Evolutionary conservation across 495 filamentous ascomycete species (phyloP), one percentile per base, ranked within the genome.

Genomic region (Aspergillus conjunctus): DNA sequence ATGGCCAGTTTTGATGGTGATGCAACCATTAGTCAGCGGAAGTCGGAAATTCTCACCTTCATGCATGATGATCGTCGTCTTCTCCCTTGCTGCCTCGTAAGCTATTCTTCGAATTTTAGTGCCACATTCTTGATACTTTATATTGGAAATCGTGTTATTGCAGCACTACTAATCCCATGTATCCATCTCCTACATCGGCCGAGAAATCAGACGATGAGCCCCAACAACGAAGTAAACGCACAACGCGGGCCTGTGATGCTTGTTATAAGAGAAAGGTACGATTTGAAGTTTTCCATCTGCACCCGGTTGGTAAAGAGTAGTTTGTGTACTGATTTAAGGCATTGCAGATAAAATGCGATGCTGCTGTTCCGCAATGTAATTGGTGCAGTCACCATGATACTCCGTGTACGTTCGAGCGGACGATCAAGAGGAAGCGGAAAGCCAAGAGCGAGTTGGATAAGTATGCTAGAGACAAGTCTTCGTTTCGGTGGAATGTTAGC

Each of bases 341-440:
- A 22, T 26, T 52, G n/a, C 53, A 83, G 80, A 83, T 83, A 53
- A 80, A 81, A 76, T 83, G 81, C 57, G 81, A 83, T 58, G 71
- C 68, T 11, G 74, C 68, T 8, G 43, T 68, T 3, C 73, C 74
- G 4, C 58, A 72, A 51, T 83, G 81, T 70, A 79, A 83, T 65
- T 83, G 81, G 81, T 83, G 81, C 56, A 73, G 71, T 53, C 79
- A 83, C 62, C 81, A 83, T 60, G 68, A 76, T 51, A 71, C 77
- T 4, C 62, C 74, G 14, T 83, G 81, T 66, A 81, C 79, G 1
- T 82, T 80, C 59, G 70, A 75, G 48, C 68, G 79, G 26, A 66
- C 71, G 1, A 67, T 72, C 30, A 69, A 68, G 45, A 66, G 73
- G 39, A 76, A 70, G 64, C 67, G 73, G 20, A 79, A 79, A 54